These are phyloP conservation scores for Fusarium marasasianum DNA, from an alignment of 2,329 filamentous ascomycete genomes.

Conservation along the genomic window DNA sequence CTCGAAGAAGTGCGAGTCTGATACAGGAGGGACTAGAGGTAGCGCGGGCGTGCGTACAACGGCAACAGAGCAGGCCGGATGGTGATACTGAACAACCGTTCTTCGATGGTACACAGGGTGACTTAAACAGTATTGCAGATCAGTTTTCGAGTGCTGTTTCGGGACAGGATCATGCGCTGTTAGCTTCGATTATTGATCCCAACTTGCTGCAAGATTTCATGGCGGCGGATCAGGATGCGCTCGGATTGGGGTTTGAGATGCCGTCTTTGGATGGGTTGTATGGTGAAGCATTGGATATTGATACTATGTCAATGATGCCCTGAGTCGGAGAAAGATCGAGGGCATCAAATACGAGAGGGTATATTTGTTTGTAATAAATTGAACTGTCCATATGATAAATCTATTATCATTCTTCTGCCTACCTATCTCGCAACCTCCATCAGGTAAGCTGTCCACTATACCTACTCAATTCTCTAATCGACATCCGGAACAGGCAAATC, in stretches of 20 bases:
- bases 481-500: constrained; percentile 15
- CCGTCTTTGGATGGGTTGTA: background rate
- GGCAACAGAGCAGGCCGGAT: background rate
- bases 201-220: constrained; percentile 4
- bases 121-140: background rate
- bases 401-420: background rate
- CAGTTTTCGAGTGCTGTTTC: background rate
- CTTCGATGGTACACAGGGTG: background rate
- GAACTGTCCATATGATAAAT: background rate
- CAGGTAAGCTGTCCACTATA: background rate
- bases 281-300: background rate
- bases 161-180: background rate
- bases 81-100: background rate
- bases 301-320: background rate
- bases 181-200: background rate
- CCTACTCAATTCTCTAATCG: background rate
- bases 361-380: too few species aligned
- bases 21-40: constrained; percentile 1
- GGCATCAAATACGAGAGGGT: accelerated
- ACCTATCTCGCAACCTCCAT: accelerated
- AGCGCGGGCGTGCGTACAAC: background rate
- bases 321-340: background rate
- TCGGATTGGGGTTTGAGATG: background rate
- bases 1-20: background rate
- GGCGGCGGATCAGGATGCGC: background rate